phyloP scores from a whole-genome alignment of 352 stramenopile species.

The Plasmopara viticola region DNA sequence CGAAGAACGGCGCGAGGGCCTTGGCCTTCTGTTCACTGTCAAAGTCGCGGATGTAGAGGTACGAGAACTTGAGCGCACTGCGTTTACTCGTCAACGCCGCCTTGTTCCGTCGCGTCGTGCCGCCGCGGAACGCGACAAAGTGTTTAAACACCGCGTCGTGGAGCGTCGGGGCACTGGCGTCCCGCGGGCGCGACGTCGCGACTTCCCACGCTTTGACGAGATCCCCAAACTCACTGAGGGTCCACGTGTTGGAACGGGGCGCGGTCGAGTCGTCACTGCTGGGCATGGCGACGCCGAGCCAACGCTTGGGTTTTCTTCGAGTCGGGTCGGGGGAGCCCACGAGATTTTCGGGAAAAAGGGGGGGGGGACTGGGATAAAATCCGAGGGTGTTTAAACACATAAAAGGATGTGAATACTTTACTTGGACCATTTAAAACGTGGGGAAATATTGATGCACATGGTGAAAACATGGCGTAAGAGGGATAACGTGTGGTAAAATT shows the following conservation, averaged over 20 bases:
- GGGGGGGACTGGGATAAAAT: no score
- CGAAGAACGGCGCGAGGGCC: conserved; percentile 20
- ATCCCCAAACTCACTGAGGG: conserved; percentile 21
- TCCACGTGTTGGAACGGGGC: conserved; percentile 19
- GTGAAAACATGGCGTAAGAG: no score
- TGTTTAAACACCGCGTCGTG: conserved; percentile 27
- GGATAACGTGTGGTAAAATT: no score
- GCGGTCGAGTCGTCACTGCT: conserved; percentile 21
- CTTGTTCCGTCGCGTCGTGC: conserved; percentile 28
- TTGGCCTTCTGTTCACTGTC: conserved; percentile 15
- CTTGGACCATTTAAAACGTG: no score
- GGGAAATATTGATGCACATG: no score
- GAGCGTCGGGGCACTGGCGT: conserved; percentile 4
- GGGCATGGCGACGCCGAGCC: background rate
- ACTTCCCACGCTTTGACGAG: conserved; percentile 32
- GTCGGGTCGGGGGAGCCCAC: background rate
- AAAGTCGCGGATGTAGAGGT: conserved; percentile 25
- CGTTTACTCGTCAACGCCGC: conserved; percentile 29
- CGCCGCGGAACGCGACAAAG: conserved; percentile 25
- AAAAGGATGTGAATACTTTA: no score
- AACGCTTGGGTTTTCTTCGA: background rate
- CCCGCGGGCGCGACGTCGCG: conserved; percentile 8
- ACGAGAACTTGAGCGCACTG: conserved; percentile 31
- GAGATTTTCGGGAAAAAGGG: no score
- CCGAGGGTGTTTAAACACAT: no score